Evolutionary conservation across 2,329 filamentous ascomycete genomes (phyloP), one percentile per base, ranked within the genome.

Genomic region (Cordyceps tenuipes): DNA sequence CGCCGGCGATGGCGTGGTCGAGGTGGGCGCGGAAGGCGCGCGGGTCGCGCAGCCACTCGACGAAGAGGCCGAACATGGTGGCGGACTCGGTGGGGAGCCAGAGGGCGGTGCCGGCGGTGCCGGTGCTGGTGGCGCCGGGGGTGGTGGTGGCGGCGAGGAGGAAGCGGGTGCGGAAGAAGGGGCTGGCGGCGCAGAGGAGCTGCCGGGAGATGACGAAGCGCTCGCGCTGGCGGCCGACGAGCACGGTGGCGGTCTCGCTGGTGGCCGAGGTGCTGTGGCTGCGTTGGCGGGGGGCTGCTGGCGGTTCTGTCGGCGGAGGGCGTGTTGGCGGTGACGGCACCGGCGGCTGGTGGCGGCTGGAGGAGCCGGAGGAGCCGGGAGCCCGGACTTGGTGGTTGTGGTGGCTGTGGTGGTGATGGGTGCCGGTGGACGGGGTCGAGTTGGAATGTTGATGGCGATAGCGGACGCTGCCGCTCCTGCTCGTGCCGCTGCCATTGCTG

Each of bases 31-130:
- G 72, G 65, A 82, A 82, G 29, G 68, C 68, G 31, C 68, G 66
- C 5, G 73, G 73, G 21, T 73, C 72, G 66, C 82, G 79, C 26
- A 83, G 73, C 79, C 79, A 82, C 49, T 80, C 71, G 48, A 79
- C 72, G 65, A 82, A 82, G 41, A 82, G 72, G 64, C 77, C 75
- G 65, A 83, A 82, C 74, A 81, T 80, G 66, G 77, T 72, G 19
- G 79, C 70, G 1, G 75, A 75, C 67, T 83, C 79, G 62, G 73
- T 72, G 0, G 79, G 75, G 7, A 77, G 71, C 74, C 74, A 76
- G 39, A 75, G 7, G 7, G 29, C 29, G 29, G 66, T 7, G 70
- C 70, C 49, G 72, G 67, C 31, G 71, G 66, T 58, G 67, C 59
- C 47, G 56, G n/a, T 36, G 47, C 39, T 41, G 39, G 5, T 41